Evolutionary conservation across 495 filamentous ascomycete genomes (phyloP).

Genomic region (Massariosphaeria phaeospora): DNA sequence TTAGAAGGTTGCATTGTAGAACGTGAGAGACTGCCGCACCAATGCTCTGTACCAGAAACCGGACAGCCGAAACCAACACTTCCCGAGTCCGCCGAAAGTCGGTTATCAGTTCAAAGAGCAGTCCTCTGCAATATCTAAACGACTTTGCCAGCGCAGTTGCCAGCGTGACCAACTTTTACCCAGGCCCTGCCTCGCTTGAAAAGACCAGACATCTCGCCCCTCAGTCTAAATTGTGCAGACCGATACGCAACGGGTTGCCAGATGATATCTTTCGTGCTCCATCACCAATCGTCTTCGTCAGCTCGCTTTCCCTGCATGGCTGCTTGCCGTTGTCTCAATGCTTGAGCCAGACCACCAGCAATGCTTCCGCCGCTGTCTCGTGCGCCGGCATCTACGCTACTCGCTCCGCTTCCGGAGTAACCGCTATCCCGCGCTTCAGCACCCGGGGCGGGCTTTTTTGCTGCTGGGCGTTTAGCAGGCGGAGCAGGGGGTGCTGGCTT

Average conservation of each 20-base stretch:
- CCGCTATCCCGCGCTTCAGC: conserved; percentile 52
- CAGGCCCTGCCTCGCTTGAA: conserved; percentile 14
- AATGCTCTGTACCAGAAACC: conserved; percentile 1
- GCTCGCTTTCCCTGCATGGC: conserved; percentile 60
- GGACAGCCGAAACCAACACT: background rate
- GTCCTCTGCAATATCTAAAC: background rate
- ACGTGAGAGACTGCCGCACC: conserved; percentile 1
- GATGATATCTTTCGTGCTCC: conserved; percentile 1
- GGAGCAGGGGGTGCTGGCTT: conserved; percentile 79
- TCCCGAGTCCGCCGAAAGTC: conserved; percentile 8
- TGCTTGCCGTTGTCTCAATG: conserved; percentile 66
- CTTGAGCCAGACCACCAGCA: conserved; percentile 80
- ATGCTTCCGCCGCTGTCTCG: conserved; percentile 57
- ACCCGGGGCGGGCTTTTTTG: conserved; percentile 59
- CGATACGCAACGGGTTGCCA: background rate
- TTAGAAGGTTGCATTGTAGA: background rate
- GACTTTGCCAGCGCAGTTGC: conserved; percentile 3
- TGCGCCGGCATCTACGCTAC: conserved; percentile 54
- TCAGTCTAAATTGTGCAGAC: conserved; percentile 1
- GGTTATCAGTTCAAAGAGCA: background rate
- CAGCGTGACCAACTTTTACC: conserved; percentile 29
- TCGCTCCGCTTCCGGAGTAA: conserved; percentile 54
- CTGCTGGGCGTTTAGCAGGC: conserved; percentile 77
- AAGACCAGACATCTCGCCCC: background rate
- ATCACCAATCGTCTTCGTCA: conserved; percentile 66